Evolutionary conservation across 192 early-diverging fungal genomes (phyloP).

Genomic region (Coemansia nantahalensis): DNA sequence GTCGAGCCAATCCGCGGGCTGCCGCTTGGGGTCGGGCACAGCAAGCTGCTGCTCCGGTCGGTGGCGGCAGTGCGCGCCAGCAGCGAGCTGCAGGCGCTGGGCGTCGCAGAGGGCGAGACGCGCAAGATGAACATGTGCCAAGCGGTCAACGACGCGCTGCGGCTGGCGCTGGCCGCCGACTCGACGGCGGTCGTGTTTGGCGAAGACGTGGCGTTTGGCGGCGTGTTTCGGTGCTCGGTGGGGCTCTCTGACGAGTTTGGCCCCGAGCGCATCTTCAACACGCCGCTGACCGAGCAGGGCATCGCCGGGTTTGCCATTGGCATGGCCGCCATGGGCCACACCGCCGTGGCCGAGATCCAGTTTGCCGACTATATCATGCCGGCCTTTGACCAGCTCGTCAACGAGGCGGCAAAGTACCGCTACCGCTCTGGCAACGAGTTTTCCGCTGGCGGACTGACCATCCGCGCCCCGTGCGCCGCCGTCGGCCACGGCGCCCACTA

Average conservation of each 20-base stretch:
- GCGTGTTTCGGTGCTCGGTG: constrained; percentile 93
- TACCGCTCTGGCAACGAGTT: constrained; percentile 94
- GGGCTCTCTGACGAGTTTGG: constrained; percentile 91
- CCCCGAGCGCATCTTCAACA: constrained; percentile 92
- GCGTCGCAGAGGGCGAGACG: constrained; percentile 57
- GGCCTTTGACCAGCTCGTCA: constrained; percentile 97
- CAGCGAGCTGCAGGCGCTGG: constrained; percentile 63
- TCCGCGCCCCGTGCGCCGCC: constrained; percentile 87
- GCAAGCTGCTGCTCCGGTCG: constrained; percentile 75
- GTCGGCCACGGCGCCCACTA: constrained; percentile 98
- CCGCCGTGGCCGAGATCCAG: constrained; percentile 97
- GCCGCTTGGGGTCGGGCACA: constrained; percentile 75
- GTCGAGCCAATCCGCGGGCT: constrained; percentile 76
- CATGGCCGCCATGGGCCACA: constrained; percentile 90
- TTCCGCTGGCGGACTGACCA: constrained; percentile 84
- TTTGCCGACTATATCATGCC: constrained; percentile 99
- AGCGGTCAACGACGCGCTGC: constrained; percentile 93
- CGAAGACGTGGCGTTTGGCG: constrained; percentile 97
- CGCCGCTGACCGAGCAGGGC: constrained; percentile 93
- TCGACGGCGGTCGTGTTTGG: constrained; percentile 93
- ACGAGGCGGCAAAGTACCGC: constrained; percentile 96
- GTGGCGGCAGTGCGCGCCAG: constrained; percentile 66
- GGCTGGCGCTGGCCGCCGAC: constrained; percentile 80
- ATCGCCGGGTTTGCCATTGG: constrained; percentile 95
- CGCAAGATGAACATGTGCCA: constrained; percentile 91